A percentile compares a stretch with the other conserved stretches of the same genome.
These are phyloP conservation scores for Scedosporium dehoogii DNA, from an alignment of 2,329 filamentous ascomycete species.

Conservation along the genomic window DNA sequence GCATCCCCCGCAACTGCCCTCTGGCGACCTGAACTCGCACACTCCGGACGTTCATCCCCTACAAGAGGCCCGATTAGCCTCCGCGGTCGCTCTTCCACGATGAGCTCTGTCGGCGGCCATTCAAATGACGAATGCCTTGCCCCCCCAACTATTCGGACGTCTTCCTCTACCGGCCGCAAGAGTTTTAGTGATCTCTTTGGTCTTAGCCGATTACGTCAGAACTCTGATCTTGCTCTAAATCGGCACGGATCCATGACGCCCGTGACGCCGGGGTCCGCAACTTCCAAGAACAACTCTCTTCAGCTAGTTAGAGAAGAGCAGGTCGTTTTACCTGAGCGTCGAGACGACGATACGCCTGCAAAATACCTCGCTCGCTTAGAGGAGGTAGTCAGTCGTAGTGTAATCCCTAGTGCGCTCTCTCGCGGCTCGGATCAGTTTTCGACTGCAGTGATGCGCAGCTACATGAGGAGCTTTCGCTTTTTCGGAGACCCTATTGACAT, in stretches of 20 bases:
- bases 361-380: conserved; percentile 82
- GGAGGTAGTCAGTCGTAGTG: conserved; percentile 66
- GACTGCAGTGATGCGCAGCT: conserved; percentile 75
- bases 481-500: conserved; percentile 98
- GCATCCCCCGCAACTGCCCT: conserved; percentile 38
- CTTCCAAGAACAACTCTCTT: conserved; percentile 76
- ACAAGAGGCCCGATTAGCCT: conserved; percentile 49
- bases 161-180: conserved; percentile 81
- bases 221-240: conserved; percentile 59
- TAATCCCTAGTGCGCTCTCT: conserved; percentile 76
- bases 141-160: conserved; percentile 62
- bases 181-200: conserved; percentile 87
- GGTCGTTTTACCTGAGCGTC: conserved; percentile 62
- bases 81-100: conserved; percentile 76
- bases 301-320: conserved; percentile 61
- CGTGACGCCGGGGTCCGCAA: conserved; percentile 57
- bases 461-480: conserved; percentile 90
- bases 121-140: conserved; percentile 62
- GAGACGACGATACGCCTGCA: conserved; percentile 81
- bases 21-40: conserved; percentile 36
- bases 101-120: conserved; percentile 69
- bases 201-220: conserved; percentile 68
- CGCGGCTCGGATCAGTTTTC: conserved; percentile 82
- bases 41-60: conserved; percentile 58
- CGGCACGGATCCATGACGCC: conserved; percentile 60